phyloP scores from a whole-genome alignment of 176 grass and related monocot genomes.

The Aegilops longissima region DNA sequence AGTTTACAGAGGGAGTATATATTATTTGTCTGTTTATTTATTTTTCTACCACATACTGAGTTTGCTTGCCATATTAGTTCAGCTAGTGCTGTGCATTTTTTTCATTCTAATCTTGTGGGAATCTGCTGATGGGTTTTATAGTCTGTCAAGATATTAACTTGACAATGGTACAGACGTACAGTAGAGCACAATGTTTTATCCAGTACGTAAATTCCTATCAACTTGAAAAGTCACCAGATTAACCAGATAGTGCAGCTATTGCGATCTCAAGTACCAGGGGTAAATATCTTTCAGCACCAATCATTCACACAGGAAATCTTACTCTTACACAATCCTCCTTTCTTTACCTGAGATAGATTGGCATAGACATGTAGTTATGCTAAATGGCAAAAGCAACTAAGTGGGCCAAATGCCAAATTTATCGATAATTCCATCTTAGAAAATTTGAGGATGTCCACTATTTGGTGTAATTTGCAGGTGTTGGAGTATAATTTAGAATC shows the following conservation, averaged over 20 bases:
- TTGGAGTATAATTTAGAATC: background rate
- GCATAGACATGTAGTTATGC: background rate
- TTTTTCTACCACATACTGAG: background rate
- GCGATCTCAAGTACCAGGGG: background rate
- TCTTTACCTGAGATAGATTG: background rate
- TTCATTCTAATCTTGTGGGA: background rate
- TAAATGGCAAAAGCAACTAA: conserved; percentile 28
- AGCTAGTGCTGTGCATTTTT: background rate
- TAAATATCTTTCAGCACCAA: background rate
- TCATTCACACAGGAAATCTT: background rate
- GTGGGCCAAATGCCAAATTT: background rate
- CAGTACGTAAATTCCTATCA: background rate
- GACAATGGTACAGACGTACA: background rate
- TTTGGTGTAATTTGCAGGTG: background rate
- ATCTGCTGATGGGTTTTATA: conserved; percentile 16
- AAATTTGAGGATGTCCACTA: background rate
- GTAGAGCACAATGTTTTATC: background rate
- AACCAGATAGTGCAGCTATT: background rate
- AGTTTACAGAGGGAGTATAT: too few relatives aligned
- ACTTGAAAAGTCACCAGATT: background rate
- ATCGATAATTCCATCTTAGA: background rate
- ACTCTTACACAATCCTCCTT: background rate
- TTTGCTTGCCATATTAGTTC: background rate
- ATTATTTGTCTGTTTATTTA: background rate
- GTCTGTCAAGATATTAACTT: conserved; percentile 19